Evolutionary conservation across 257 asterid species (phyloP), one percentile per base, ranked within the genome.

Genomic region (Capsicum chinense): DNA sequence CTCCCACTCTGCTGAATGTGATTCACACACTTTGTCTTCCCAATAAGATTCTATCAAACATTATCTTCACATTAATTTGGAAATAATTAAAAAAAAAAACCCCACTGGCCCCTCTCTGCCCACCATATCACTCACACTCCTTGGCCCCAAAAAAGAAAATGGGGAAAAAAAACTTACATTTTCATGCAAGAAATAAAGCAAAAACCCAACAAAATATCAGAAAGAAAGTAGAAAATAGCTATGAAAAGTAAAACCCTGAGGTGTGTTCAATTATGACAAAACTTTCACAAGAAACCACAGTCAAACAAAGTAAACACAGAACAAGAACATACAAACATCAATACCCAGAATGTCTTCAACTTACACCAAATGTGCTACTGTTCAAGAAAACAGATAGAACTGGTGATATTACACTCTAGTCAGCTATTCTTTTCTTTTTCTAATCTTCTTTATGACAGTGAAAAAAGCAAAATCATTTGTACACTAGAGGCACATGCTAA

Each of bases 321-420:
- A 84, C 78, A 90, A 90, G 86, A 83, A 88, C 80, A 83, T 52
- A 48, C 33, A 42, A 11, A 81, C 84, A 85, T 83, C 83, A 84
- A 79, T 47, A 48, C 82, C 85, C 84, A 85, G 89, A 17, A 33
- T 48, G 62, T 80, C 79, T 83, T 16, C 5, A 19, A 74, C 44
- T 82, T 81, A 84, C 83, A 84, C 87, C 84, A 85, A 88, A 89
- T 58, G 71, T 44, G 85, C n/a, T 79, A 83, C 85, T 85, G 88
- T 89, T 69, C 84, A 81, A 76, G 79, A 50, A 82, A 56, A 86
- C 84, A 81, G 89, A 87, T 89, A 91, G 79, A 84, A 89, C 92
- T 91, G 94, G 88, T 88, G 14, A 88, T 78, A 74, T 84, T 84
- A 86, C 73, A 66, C 69, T 63, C 39, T 21, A 3, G 80, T 3